These are phyloP conservation scores for Graphiopsis chlorocephala DNA, from an alignment of 2,329 filamentous ascomycete genomes.

Conservation along the genomic window DNA sequence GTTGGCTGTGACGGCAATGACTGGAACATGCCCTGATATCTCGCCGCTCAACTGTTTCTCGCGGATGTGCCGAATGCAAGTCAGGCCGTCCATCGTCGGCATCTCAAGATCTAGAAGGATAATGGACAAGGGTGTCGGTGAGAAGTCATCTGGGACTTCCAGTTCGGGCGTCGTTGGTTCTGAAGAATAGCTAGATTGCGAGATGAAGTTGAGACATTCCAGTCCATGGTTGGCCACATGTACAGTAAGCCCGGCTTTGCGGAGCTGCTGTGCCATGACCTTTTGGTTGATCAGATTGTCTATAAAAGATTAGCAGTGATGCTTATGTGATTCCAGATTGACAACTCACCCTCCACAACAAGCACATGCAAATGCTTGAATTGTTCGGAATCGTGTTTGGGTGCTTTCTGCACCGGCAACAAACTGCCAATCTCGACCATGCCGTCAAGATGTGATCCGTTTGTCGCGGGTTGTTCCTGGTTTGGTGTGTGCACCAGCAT, in stretches of 20 bases:
- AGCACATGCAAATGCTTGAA: slow-evolving; percentile 16
- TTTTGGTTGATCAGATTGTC: slow-evolving; percentile 44
- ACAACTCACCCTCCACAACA: slow-evolving; percentile 21
- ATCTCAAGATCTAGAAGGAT: slow-evolving; percentile 79
- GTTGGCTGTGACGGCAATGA: slow-evolving; percentile 76
- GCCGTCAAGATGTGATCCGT: neutral
- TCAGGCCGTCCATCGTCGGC: slow-evolving; percentile 78
- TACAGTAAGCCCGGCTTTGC: slow-evolving; percentile 36
- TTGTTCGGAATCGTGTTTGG: neutral
- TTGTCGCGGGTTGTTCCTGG: neutral
- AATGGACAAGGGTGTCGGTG: slow-evolving; percentile 34
- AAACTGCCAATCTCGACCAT: slow-evolving; percentile 14
- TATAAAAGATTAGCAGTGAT: slow-evolving; percentile 11
- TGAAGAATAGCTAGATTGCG: slow-evolving; percentile 17
- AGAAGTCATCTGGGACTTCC: neutral
- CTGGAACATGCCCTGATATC: slow-evolving; percentile 63
- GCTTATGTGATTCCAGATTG: neutral
- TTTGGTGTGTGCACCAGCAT: slow-evolving; percentile 14
- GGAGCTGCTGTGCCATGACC: slow-evolving; percentile 41
- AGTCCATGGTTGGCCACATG: slow-evolving; percentile 39
- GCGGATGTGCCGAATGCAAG: slow-evolving; percentile 65
- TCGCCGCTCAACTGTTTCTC: slow-evolving; percentile 60
- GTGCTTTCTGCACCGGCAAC: slow-evolving; percentile 21
- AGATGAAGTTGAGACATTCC: slow-evolving; percentile 33
- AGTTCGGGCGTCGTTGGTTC: slow-evolving; percentile 14